Base-by-base conservation (phyloP, 768 basidiomycete genomes). In the Agrocybe chaxingu region DNA sequence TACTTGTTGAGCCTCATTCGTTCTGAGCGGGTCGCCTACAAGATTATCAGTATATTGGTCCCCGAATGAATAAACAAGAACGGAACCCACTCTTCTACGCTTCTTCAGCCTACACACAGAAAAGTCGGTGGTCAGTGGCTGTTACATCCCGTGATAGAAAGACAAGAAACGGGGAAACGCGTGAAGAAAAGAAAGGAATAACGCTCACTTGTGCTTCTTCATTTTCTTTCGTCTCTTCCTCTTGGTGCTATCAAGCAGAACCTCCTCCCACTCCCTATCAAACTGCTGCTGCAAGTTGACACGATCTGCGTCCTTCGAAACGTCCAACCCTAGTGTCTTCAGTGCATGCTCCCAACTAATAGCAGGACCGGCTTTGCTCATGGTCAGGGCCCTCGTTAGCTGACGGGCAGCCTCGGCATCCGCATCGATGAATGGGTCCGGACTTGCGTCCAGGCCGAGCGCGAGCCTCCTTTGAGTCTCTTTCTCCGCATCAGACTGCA, bases 161-260 rank as follows among this genome's bases (percentile, higher is more conserved):
- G 35, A 29, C 42, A 35, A 12, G 34, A 40, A 35, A 32, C 3
- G 9, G 3, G 16, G 32, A 48, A 29, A 36, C 10, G 39, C 12
- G 32, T 7, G 34, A 13, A 11, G 35, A 44, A n/a, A 51, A 47
- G 39, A 38, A 47, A 19, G 24, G 42, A 24, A 3, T 33, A 19
- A n/a, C 8, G 77, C 89, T 69, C 62, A 92, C 92, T 95, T 95
- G 68, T 96, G 93, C 72, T 94, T 96, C 80, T 87, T 92, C 85
- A 96, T 96, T 84, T 95, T 96, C 83, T 84, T 88, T 76, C 82
- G 76, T 59, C 82, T 78, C 77, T 93, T 93, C 67, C 90, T 80
- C 75, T 85, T 88, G 29, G 82, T 83, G 58, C 90, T 92, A 59
- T 92, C 91, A 70, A 89, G 74, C 64, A 82, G 67, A 11, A 89